Evolutionary conservation across 768 basidiomycete species (phyloP), one percentile per base, ranked within the genome.

Genomic region (Pilatotrama ljubarskyi): DNA sequence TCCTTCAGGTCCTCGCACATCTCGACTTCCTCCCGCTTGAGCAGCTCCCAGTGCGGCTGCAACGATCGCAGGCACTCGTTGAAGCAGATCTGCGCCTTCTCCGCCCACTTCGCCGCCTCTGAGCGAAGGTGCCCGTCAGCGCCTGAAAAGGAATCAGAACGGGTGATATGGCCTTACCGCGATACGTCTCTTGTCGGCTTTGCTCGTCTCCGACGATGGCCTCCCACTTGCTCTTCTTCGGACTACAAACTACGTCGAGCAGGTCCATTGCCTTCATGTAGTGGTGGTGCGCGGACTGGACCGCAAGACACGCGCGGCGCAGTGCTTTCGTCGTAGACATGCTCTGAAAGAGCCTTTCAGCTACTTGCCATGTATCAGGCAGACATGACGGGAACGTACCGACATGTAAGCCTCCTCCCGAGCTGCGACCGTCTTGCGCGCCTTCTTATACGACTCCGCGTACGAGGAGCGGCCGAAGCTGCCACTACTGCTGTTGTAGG

Each of bases 51-150:
- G 46, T 67, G 61, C 24, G 66, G 63, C 58, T 53, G 20, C 9
- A 67, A 58, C 49, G 57, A 55, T 14, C 42, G 36, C 42, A 67
- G 46, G 52, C 63, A 62, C 51, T 63, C 61, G 38, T 67, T 58
- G 53, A 63, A 64, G 61, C 66, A 67, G 17, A 64, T 47, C 43
- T 67, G 63, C n/a, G 66, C 63, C 57, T 63, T 67, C 14, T 59
- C 22, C n/a, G 66, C 58, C 53, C 51, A 62, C n/a, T 56, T 55
- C 10, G 61, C 63, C 37, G 66, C 63, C 49, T 67, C 66, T 67
- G 58, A 18, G 18, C 14, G 6, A 22, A 37, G 42, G 36, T 15
- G 17, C 10, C 17, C 29, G 5, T 15, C 13, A 26, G 2, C 9
- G 17, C 15, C 37, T 15, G 15, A 13, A 2, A 13, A 14, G 26